Base-by-base conservation (phyloP, 2,329 filamentous ascomycete species). In the Colletotrichum ledebouriae region DNA sequence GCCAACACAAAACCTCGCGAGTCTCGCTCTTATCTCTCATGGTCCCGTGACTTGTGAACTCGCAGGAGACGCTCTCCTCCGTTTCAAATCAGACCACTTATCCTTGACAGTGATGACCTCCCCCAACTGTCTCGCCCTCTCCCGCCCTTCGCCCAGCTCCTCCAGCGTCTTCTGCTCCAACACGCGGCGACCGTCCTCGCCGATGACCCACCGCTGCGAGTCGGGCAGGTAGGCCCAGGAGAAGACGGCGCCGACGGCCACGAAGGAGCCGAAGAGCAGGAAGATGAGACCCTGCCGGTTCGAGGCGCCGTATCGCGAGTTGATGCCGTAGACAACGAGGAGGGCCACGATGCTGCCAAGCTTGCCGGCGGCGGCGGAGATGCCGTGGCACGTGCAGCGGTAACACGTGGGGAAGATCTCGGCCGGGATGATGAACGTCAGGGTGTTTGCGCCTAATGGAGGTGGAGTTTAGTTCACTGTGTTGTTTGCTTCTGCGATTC, bases 391-490 rank as follows among this genome's bases (percentile, higher is more conserved):
- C 0, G 87, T 88, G 58, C 84, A 88, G 46, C 89, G 84, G 72
- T 89, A 90, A 70, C 84, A 83, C 2, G 88, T 90, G 0, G 87
- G 88, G 74, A 91, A 91, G 47, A 89, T 85, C 73, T 91, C 88
- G 47, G 87, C 88, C 1, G 89, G 87, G 15, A 90, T 85, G 61
- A 90, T 86, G 72, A 90, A 90, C 0, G 87, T 90, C 11, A 89
- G 83, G 0, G 86, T 87, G 72, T 90, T 90, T 47, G 87, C 87
- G 11, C 87, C 84, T 84, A 29, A 29, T 4, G 29, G 25, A 25
- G 4, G 22, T 3, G 25, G 25, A 25, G 25, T 1, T 29, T 29
- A 9, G 29, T 29, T 29, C 29, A 29, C 29, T 29, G 29, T 9
- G 29, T 7, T 29, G 3, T 29, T 9, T 29, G 29, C 9, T 29